phyloP scores from a whole-genome alignment of 108 stramenopile genomes.

The Cyclotella baltica region DNA sequence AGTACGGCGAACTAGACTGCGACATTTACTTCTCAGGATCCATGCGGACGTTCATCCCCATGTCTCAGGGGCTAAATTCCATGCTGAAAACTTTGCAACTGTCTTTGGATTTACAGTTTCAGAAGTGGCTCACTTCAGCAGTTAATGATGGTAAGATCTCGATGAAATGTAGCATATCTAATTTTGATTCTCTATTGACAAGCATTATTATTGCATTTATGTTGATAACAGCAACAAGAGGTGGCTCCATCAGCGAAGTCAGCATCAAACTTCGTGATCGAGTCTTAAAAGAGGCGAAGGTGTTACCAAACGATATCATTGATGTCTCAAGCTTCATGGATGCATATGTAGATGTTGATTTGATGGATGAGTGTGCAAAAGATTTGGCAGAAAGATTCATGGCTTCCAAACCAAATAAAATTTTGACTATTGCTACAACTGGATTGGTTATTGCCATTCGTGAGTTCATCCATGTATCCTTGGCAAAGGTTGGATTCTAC shows the following conservation, averaged over 20 bases:
- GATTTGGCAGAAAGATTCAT: conserved; percentile 79
- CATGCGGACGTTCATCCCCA: conserved; percentile 76
- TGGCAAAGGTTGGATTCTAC: not conserved
- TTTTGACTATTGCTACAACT: conserved; percentile 90
- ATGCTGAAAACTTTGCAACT: conserved; percentile 76
- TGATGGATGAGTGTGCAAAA: conserved; percentile 90
- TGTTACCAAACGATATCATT: conserved; percentile 88
- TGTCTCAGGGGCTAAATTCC: conserved; percentile 72
- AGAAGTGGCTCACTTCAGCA: conserved; percentile 69
- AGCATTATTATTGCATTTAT: not conserved
- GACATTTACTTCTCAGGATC: conserved; percentile 76
- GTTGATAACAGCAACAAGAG: conserved; percentile 38
- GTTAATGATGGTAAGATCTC: conserved; percentile 48
- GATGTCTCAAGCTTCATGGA: conserved; percentile 93
- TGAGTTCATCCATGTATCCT: conserved; percentile 6
- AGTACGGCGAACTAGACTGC: conserved; percentile 76
- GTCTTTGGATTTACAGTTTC: conserved; percentile 78
- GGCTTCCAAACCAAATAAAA: conserved; percentile 75
- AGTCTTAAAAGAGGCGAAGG: conserved; percentile 84
- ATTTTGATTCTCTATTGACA: not conserved
- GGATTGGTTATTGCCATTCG: conserved; percentile 87
- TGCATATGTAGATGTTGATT: conserved; percentile 79
- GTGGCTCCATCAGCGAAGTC: conserved; percentile 46
- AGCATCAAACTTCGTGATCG: conserved; percentile 84
- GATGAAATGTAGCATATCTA: not conserved